Base-by-base conservation (phyloP, 2,329 filamentous ascomycete species). In the Hypoxylon sp. region DNA sequence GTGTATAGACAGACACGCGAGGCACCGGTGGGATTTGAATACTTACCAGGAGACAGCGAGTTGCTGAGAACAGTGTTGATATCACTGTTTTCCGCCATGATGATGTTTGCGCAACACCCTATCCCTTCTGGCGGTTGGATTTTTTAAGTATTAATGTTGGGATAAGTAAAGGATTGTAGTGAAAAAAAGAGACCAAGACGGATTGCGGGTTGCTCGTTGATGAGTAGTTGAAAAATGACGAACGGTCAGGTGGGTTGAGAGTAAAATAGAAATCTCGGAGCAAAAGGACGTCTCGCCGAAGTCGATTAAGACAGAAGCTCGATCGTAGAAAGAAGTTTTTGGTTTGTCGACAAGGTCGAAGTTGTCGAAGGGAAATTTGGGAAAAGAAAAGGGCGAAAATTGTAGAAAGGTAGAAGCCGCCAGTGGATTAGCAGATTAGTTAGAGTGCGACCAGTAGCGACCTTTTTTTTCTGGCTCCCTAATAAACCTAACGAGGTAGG, bases 1-100 rank as follows among this genome's bases (percentile, higher is more conserved):
- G 31, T 51, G 48, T 45, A 46, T 31, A 38, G 20, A 36, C 8
- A 19, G 29, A 51, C 38, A 59, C 43, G 43, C 51, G 44, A 55
- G 44, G 32, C 48, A 40, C 40, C 36, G 13, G 29, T 19, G 29
- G 40, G 8, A 27, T 34, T 8, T 11, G 36, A 32, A 59, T 62
- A 75, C 88, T 74, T 79, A 97, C 94, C 93, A 71, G 92, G 83
- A 71, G 92, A 95, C 78, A 97, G 86, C 75, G 94, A 97, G 80
- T 92, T 93, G 77, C 91, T 86, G 81, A 99, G 89, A 80, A 99
- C 93, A 79, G 91, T 88, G 81, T 93, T 96, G 80, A 97, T 95
- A 80, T 97, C 91, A 89, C 71, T 67, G 69, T 67, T 92, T 79
- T 79, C 82, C 75, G 81, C 82, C 81, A 84, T 91, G 74, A 70